Base-by-base conservation (phyloP, 345 rosid species). In the Acer campestre region DNA sequence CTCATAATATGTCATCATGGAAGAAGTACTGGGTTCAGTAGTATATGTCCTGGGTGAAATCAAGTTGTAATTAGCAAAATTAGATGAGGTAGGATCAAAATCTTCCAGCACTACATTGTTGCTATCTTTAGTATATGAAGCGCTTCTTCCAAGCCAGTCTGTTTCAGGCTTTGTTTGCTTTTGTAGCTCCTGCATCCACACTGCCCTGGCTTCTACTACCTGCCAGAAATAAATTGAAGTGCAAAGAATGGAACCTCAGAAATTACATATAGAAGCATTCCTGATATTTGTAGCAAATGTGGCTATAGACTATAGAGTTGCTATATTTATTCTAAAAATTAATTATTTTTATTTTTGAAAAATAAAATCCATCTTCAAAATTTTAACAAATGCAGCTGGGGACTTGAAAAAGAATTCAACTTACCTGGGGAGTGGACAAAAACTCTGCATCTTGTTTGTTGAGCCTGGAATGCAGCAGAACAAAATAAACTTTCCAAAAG, bases 401-500 rank as follows among this genome's bases (percentile, higher is more conserved):
- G 25, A 67, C 20, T 27, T 31, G 59, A 56, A 78, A 38, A 53
- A 70, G 58, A 75, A 35, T 66, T 68, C 69, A 85, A 77, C 85
- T 81, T 74, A 93, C 99, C 84, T 93, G 93, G 68, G 97, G 82
- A 70, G 98, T 91, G 22, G 97, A 92, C 84, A 97, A 88, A 84
- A 86, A 81, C 62, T 89, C 88, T 0, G 98, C 93, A 78, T 94
- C 98, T 49, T 84, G 77, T 81, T 93, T 93, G 80, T 83, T 87
- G 74, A 97, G 97, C 68, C 91, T 89, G 29, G 99, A 93, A 85
- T 92, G 98, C 83, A 92, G 78, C 70, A 97, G 98, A n/a, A 94
- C 98, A 84, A 97, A 97, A 81, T 94, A 97, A 78, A 97, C 92
- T 84, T 90, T 94, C 98, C 98, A 97, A 81, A 94, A 94, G 89